Percentiles rank a stretch among this genome's conserved stretches.
Evolutionary conservation across 169 alveolate genomes (phyloP).

Genomic region (Plasmodium reichenowi): DNA sequence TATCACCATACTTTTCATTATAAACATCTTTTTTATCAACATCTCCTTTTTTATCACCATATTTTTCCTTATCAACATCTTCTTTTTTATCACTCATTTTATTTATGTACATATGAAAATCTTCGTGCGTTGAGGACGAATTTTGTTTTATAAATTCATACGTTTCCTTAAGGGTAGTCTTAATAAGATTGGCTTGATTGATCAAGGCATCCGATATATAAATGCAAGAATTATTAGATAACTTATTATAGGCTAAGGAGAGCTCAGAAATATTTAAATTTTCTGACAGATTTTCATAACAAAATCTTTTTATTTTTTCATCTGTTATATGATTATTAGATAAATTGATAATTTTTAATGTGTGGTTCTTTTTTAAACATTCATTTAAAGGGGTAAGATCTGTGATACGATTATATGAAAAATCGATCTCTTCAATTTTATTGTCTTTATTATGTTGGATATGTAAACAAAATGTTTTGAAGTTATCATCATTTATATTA

Average conservation of each 20-base stretch:
- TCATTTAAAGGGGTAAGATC: constrained; percentile 15
- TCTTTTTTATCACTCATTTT: no score
- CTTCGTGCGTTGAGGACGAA: not conserved
- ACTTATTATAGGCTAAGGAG: constrained; percentile 16
- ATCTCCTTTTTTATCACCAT: no score
- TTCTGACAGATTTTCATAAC: constrained; percentile 16
- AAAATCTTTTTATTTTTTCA: constrained; percentile 14
- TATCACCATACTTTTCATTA: no score
- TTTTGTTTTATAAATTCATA: not conserved
- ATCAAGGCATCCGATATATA: constrained; percentile 33
- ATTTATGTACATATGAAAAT: no score
- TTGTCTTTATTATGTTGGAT: constrained; percentile 25
- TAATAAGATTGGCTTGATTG: constrained; percentile 14
- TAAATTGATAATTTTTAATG: constrained; percentile 31
- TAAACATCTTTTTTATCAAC: no score
- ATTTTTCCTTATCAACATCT: no score
- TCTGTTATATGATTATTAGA: constrained; percentile 43
- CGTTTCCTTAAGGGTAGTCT: not conserved
- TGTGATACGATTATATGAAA: constrained; percentile 32
- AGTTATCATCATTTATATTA: constrained; percentile 31
- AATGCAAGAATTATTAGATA: constrained; percentile 18
- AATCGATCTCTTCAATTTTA: constrained; percentile 33
- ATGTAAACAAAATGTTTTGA: constrained; percentile 14
- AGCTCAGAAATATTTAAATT: constrained; percentile 26
- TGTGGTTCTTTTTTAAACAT: constrained; percentile 30